Conservation (phyloP, 2,329 filamentous ascomycete genomes). For the Pseudocercospora vitis region DNA sequence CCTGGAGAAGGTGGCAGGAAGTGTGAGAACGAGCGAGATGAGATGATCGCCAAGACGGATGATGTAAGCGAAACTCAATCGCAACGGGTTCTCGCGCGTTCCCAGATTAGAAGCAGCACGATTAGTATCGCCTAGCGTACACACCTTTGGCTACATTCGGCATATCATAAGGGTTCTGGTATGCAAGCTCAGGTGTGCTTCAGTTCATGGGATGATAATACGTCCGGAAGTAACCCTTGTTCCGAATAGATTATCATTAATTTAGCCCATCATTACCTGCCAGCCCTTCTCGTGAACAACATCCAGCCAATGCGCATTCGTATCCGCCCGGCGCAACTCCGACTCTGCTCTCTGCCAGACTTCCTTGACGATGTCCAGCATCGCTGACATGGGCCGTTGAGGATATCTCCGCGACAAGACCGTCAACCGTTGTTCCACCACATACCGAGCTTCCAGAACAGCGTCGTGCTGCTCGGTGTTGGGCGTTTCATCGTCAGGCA, state of each 20-base stretch:
- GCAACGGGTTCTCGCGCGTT: too few relatives aligned
- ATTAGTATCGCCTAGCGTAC: too few relatives aligned
- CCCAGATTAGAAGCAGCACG: too few relatives aligned
- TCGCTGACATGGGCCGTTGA: slow-evolving; percentile 53
- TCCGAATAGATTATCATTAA: too few relatives aligned
- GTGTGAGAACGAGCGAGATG: too few relatives aligned
- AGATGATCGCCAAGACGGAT: too few relatives aligned
- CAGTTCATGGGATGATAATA: not conserved
- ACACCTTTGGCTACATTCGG: too few relatives aligned
- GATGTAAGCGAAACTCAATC: too few relatives aligned
- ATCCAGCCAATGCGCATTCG: slow-evolving; percentile 57
- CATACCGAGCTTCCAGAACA: slow-evolving; percentile 44
- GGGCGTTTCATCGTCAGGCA: slow-evolving; percentile 36
- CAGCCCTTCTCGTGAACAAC: slow-evolving; percentile 58
- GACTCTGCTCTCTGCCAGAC: slow-evolving; percentile 55
- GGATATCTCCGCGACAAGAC: slow-evolving; percentile 50
- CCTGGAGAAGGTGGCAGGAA: too few relatives aligned
- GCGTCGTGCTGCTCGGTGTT: slow-evolving; percentile 38
- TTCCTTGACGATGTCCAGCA: slow-evolving; percentile 53
- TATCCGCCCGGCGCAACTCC: slow-evolving; percentile 22
- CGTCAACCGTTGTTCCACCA: slow-evolving; percentile 52
- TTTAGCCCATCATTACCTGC: slow-evolving; percentile 56
- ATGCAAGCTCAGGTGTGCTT: too few relatives aligned
- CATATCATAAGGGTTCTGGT: too few relatives aligned
- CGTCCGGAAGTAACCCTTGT: too few relatives aligned